Evolutionary conservation across 1,284 basidiomycete genomes (phyloP).

Genomic region (Rhodotorula sp.): DNA sequence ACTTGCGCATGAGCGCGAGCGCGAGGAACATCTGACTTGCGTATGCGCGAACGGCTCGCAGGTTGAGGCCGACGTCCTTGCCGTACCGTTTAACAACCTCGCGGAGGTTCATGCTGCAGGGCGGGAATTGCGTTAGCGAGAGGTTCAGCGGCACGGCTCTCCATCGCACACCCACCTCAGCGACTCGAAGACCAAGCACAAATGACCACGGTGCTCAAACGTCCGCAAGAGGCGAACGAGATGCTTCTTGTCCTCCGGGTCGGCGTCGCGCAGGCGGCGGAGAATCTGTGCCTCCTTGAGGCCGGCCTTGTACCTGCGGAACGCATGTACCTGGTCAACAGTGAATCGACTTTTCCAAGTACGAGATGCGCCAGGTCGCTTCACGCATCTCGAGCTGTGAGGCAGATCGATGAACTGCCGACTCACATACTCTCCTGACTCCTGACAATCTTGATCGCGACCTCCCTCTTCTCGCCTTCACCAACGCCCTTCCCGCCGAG

Average conservation of each 20-base stretch:
- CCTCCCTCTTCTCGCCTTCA: slow-evolving; percentile 56
- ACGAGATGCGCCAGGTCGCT: too few species aligned
- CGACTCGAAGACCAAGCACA: slow-evolving; percentile 94
- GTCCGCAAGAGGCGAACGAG: slow-evolving; percentile 84
- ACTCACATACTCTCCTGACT: slow-evolving; percentile 95
- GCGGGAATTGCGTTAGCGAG: slow-evolving; percentile 5
- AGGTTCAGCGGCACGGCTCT: neutral
- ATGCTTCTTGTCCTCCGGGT: slow-evolving; percentile 96
- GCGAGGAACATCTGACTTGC: slow-evolving; percentile 93
- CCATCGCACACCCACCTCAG: slow-evolving; percentile 63
- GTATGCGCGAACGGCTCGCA: slow-evolving; percentile 95
- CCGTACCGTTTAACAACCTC: slow-evolving; percentile 99
- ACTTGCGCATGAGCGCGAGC: slow-evolving; percentile 78
- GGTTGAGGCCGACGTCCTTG: slow-evolving; percentile 94
- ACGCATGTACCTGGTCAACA: neutral
- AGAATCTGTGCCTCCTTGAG: slow-evolving; percentile 88
- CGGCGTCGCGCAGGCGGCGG: slow-evolving; percentile 77
- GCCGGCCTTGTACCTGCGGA: slow-evolving; percentile 83
- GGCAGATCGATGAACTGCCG: neutral
- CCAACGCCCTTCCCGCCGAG: slow-evolving; percentile 14
- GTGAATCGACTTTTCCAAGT: too few species aligned
- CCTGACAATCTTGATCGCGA: slow-evolving; percentile 96
- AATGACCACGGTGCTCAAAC: slow-evolving; percentile 94
- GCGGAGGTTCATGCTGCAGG: slow-evolving; percentile 86
- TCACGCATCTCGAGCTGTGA: too few species aligned